Base-by-base conservation (phyloP, 1,284 basidiomycete species). In the Mycena sp. region DNA sequence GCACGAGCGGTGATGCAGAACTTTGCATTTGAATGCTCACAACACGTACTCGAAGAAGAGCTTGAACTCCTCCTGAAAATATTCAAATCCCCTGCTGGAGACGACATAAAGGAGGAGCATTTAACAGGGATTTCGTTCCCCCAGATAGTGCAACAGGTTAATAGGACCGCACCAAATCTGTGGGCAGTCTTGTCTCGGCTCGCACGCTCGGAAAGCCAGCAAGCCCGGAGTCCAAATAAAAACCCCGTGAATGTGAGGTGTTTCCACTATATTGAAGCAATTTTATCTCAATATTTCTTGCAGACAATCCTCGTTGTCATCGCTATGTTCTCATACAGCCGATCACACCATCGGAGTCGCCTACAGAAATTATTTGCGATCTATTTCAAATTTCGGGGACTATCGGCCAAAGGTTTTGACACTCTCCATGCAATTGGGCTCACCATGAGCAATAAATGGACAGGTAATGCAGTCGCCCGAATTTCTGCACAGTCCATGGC, bases 381-480 rank as follows among this genome's bases (percentile, higher is more conserved):
- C 2, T 76, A 72, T 41, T 61, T 76, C 56, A 74, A 74, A 49
- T 62, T 71, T 7, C 64, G 69, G 21, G 72, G 72, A 2, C 44
- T 73, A 0, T 58, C 72, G 0, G 68, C 73, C 4, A 71, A 72
- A 25, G 69, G 67, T 3, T 70, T 73, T 43, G 72, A 77, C 57
- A 69, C 70, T 0, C 64, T 77, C 0, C 71, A 73, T 54, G 55
- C 68, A 0, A 50, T 75, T 1, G 71, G 72, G 0, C 25, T 77
- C 35, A 70, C 69, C 0, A 77, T 77, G 75, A 73, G 73, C 54
- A 68, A 72, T 30, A 71, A 69, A 45, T 76, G 71, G 72, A 64
- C 71, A 6, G 46, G 45, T 0, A 44, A 63, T 41, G 64, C 67
- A 7, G 67, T 68, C 1, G 55, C 7, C 4, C 17, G 37, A 25